Evolutionary conservation across 1,139 yeast species (phyloP), one percentile per base, ranked within the genome.

Genomic region (Pichia sp.): DNA sequence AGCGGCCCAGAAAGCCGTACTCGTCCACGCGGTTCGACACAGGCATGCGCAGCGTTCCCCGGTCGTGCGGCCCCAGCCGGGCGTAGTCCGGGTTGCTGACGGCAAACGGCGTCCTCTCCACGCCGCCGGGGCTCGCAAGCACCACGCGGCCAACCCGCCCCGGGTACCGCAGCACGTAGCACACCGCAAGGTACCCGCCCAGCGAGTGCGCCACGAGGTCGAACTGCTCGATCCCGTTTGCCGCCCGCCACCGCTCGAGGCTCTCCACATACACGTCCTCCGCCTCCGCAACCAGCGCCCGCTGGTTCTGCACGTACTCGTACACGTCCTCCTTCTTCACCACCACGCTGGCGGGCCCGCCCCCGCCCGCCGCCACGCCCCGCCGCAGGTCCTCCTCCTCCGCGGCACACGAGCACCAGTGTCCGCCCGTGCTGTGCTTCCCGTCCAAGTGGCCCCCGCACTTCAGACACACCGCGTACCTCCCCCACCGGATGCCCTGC

Each of bases 91-190:
- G 75, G 57, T 82, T 80, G 32, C 80, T 76, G 2, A 85, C 70
- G 0, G 90, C 84, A 64, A 77, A 83, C 1, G 85, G 80, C 54
- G 82, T 82, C 53, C 89, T 75, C 62, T 89, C 96, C 29, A 93
- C 87, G 0, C 97, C 98, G 0, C 92, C 95, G 0, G 99, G 99
- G 1, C 96, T 87, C 2, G 89, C 83, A 42, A 93, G 74, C 38
- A 90, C 77, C 57, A 93, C 73, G 59, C 82, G 81, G 30, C 80
- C 73, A n/a, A 93, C 77, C 2, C 77, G 74, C 1, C 78, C 74
- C 0, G 96, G 95, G 67, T 89, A 85, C 62, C 84, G 84, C 63
- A 84, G 63, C 7, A 93, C 84, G 68, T 93, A 93, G 10, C 88
- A 83, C 58, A 87, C 79, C 29, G 95, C 84, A 56, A 93, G 71